Evolutionary conservation across 108 stramenopile genomes (phyloP), one percentile per base, ranked within the genome.

Genomic region (Nitzschia sp.): DNA sequence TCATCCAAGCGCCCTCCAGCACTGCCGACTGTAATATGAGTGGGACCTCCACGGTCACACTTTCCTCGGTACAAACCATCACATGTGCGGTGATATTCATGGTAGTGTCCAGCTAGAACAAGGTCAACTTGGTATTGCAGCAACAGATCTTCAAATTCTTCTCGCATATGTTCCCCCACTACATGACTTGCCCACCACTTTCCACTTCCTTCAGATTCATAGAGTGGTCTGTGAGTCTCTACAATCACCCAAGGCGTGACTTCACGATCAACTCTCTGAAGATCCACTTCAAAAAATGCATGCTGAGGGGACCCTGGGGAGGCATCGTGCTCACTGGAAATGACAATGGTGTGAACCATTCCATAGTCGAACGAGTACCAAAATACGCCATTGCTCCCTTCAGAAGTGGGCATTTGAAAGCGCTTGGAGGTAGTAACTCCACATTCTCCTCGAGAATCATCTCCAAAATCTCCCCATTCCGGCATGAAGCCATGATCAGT

Each of bases 181-280:
- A 51, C 60, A 51, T 73, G 79, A 46, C 79, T 55, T 10, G 70
- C 62, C 82, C 67, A 70, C 42, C 67, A 54, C 21, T 42, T 48
- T 12, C 38, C 48, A 40, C 57, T 54, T 19, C 52, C 67, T 67
- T 75, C 69, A 34, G 51, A 44, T 58, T 81, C 70, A 64, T 95
- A 95, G 74, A 95, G 61, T 17, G 94, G 91, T 3, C 91, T 75
- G 71, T 92, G 91, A 53, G 78, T 61, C 68, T 91, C 88, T 10
- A 95, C 66, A 56, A 95, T 70, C 7, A 95, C 64, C 94, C 94
- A 95, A 17, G 94, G 94, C 24, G 86, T 89, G 21, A 68, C 37
- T 8, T 58, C 63, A 56, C 94, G 71, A 69, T 95, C 78, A 5
- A 89, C 77, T 10, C 59, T 51, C 37, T 70, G 11, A 34, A 95